Percentiles rank a stretch among this genome's conserved stretches.
phyloP scores from a whole-genome alignment of 257 asterid genomes.

The Lithospermum erythrorhizon region DNA sequence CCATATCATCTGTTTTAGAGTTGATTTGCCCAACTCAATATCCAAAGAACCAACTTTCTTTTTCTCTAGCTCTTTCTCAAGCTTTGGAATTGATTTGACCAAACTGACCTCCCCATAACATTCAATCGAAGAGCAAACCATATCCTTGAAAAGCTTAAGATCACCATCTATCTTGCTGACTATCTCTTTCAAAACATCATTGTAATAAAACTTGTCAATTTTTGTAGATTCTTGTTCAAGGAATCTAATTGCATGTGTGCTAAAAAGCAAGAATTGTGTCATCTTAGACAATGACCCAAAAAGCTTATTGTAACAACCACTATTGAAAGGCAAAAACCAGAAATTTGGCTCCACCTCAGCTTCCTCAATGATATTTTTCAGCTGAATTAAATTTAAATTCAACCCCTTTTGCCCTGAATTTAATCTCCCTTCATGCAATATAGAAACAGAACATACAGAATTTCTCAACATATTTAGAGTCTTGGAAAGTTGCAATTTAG shows the following conservation, averaged over 20 bases:
- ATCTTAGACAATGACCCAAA: conserved; percentile 41
- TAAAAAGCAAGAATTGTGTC: conserved; percentile 47
- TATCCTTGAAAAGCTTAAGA: conserved; percentile 31
- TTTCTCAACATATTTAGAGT: conserved; percentile 27
- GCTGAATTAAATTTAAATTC: conserved; percentile 27
- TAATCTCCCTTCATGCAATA: conserved; percentile 13
- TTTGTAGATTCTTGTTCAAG: conserved; percentile 40
- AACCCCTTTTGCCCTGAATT: conserved; percentile 23
- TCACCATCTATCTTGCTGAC: conserved; percentile 33
- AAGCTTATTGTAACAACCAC: conserved; percentile 40
- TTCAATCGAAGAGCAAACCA: conserved; percentile 30
- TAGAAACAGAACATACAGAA: conserved; percentile 20
- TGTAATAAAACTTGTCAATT: conserved; percentile 13
- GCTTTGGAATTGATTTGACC: conserved; percentile 29
- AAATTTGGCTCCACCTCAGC: conserved; percentile 81
- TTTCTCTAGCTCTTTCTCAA: conserved; percentile 45
- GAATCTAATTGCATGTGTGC: conserved; percentile 29
- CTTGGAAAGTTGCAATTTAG: conserved; percentile 44
- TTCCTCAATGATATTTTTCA: conserved; percentile 53
- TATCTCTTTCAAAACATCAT: conserved; percentile 24
- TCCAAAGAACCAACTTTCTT: conserved; percentile 11
- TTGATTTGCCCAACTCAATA: conserved; percentile 39
- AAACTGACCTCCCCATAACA: conserved; percentile 43
- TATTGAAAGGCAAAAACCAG: conserved; percentile 71
- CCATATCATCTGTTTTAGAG: background rate